phyloP scores from a whole-genome alignment of 75 land plant species.

The Picea glauca region DNA sequence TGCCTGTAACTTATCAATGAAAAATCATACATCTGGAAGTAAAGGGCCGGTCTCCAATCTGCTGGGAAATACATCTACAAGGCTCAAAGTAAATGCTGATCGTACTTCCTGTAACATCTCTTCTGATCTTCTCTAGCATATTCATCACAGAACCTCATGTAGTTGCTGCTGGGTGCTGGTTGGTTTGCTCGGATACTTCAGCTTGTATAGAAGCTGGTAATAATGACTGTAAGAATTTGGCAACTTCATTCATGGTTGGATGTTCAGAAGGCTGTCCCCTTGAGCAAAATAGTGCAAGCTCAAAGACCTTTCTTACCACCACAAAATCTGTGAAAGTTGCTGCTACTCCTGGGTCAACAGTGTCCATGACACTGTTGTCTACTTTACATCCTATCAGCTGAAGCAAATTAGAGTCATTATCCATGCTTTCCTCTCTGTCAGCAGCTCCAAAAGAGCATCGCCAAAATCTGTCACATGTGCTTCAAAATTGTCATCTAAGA shows the following conservation, averaged over 20 bases:
- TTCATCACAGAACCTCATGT: conserved; percentile 50
- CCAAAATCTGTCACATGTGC: conserved; percentile 91
- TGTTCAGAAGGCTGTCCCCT: conserved; percentile 58
- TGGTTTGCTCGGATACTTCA: conserved; percentile 4
- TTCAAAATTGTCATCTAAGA: conserved; percentile 83
- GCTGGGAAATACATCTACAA: too few species aligned
- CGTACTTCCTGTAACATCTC: conserved; percentile 45
- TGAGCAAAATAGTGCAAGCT: conserved; percentile 77
- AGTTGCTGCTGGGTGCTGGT: conserved; percentile 13
- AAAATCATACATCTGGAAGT: too few species aligned
- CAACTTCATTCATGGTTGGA: conserved; percentile 81
- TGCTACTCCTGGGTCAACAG: conserved; percentile 74
- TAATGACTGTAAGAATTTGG: conserved; percentile 41
- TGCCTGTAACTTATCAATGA: too few species aligned
- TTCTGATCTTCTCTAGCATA: conserved; percentile 51
- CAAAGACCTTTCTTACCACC: conserved; percentile 57
- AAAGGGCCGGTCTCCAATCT: too few species aligned
- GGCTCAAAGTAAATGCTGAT: conserved; percentile 36
- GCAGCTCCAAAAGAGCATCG: conserved; percentile 80
- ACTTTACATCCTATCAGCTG: conserved; percentile 67
- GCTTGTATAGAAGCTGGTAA: conserved; percentile 22
- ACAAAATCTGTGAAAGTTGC: conserved; percentile 58
- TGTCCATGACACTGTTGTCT: conserved; percentile 71
- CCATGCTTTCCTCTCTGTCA: conserved; percentile 90
- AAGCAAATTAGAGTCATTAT: conserved; percentile 80